Percentiles rank a stretch among this genome's conserved stretches.
Evolutionary conservation across 768 basidiomycete species (phyloP).

Genomic region (Xerocomellus dryophilus): DNA sequence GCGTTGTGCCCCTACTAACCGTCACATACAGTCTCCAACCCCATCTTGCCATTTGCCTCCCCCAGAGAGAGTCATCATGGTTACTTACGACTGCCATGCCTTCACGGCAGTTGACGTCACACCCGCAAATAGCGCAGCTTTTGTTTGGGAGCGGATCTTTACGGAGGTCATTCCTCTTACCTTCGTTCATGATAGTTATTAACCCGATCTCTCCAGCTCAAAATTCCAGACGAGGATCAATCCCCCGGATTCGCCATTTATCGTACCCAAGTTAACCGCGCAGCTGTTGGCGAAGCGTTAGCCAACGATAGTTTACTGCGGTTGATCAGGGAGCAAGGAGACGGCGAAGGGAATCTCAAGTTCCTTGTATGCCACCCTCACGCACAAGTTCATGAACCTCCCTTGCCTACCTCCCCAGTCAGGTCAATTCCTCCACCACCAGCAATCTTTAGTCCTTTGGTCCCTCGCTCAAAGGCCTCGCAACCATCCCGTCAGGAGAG

Average conservation of each 20-base stretch:
- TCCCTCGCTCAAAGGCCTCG: slow-evolving; percentile 43
- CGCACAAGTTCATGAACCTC: slow-evolving; percentile 55
- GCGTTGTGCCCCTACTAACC: slow-evolving; percentile 10
- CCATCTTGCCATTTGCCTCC: slow-evolving; percentile 30
- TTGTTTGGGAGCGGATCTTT: slow-evolving; percentile 78
- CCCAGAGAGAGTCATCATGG: slow-evolving; percentile 49
- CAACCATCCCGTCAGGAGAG: slow-evolving; percentile 66
- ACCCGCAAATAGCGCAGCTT: slow-evolving; percentile 58
- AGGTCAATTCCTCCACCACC: slow-evolving; percentile 52
- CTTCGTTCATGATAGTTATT: slow-evolving; percentile 2
- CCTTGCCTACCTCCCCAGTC: slow-evolving; percentile 38
- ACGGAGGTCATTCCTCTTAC: slow-evolving; percentile 53
- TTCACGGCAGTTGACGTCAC: slow-evolving; percentile 71
- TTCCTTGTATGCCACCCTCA: slow-evolving; percentile 73
- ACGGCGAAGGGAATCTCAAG: slow-evolving; percentile 78
- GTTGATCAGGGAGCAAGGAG: slow-evolving; percentile 69
- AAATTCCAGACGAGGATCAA: slow-evolving; percentile 83
- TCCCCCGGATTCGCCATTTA: slow-evolving; percentile 68
- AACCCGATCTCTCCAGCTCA: slow-evolving; percentile 45
- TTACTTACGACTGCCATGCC: slow-evolving; percentile 75
- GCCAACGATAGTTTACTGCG: slow-evolving; percentile 66
- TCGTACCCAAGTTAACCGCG: slow-evolving; percentile 82
- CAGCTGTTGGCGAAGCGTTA: slow-evolving; percentile 70
- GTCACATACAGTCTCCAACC: slow-evolving; percentile 28
- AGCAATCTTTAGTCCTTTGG: slow-evolving; percentile 46